Conservation (phyloP, 768 basidiomycete species). For the Lactarius evosmus region DNA sequence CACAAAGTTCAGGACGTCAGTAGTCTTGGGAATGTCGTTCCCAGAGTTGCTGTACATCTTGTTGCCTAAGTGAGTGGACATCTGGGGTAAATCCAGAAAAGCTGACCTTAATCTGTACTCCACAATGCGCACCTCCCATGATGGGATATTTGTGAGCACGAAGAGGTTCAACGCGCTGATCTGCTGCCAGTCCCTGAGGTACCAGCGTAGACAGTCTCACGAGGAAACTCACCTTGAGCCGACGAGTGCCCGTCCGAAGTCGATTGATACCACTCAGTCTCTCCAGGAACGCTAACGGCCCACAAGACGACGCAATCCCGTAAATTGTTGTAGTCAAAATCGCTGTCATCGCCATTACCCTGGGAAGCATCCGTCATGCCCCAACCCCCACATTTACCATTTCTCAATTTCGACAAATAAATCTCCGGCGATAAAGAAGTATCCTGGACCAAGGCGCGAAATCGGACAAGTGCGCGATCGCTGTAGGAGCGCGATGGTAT, state of each 20-base stretch:
- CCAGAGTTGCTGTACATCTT: conserved; percentile 58
- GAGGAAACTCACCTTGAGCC: conserved; percentile 26
- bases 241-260: conserved; percentile 32
- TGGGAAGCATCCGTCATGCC: conserved; percentile 45
- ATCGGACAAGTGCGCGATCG: conserved; percentile 60
- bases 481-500: conserved; percentile 41
- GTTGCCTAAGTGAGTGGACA: conserved; percentile 19
- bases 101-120: conserved; percentile 66
- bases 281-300: conserved; percentile 72
- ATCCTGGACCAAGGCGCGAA: conserved; percentile 80
- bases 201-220: background rate
- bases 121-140: conserved; percentile 53
- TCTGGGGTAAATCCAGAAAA: background rate
- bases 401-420: conserved; percentile 52
- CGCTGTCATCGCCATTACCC: conserved; percentile 31
- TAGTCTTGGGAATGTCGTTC: conserved; percentile 50
- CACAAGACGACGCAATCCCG: conserved; percentile 63
- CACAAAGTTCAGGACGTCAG: conserved; percentile 65
- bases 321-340: conserved; percentile 49
- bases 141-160: conserved; percentile 65
- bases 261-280: conserved; percentile 53
- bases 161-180: conserved; percentile 23
- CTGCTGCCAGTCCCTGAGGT: conserved; percentile 1
- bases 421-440: conserved; percentile 71
- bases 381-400: conserved; percentile 68